Base-by-base conservation (phyloP, 352 stramenopile species). In the Blastocystis sp. region DNA sequence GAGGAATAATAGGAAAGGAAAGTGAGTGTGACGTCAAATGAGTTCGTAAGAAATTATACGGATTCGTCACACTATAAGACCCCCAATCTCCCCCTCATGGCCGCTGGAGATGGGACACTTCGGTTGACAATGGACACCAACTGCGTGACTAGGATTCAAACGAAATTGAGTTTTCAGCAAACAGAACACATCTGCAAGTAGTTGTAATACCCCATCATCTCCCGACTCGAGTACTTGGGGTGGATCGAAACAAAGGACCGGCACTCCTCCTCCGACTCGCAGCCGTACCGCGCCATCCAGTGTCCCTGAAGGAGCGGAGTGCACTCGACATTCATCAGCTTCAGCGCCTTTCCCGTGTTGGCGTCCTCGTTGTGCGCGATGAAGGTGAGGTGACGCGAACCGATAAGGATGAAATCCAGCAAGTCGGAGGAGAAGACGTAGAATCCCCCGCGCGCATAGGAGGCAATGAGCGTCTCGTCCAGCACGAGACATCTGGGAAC, bases 391-490 rank as follows among this genome's bases (percentile, higher is more conserved):
- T 66, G 61, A 10, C 61, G 61, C 4, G 61, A 40, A 17, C n/a
- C 4, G 40, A 66, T 66, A 0, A 66, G 14, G 7, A 66, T 40
- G 14, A 34, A 34, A n/a, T 7, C 40, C 14, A 66, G 7, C 3
- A 66, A 34, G 40, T 66, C 40, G 61, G 28, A 66, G 4, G 61
- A 40, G 28, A 66, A 66, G 7, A 66, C 61, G 40, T 66, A 66
- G n/a, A 66, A 66, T 66, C 61, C 61, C 40, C 61, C 61, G 28
- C 61, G 28, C 28, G 61, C 61, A 66, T 66, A 66, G 61, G 61
- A 66, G 14, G 61, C 61, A 66, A 66, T 66, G 61, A 40, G 40
- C 7, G 28, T 66, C 7, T 66, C 61, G 11, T 66, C 61, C 10
- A 34, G 3, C 28, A 66, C 61, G 11, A 66, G 28, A 14, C 61